These are phyloP conservation scores for Austroboletus eburneus DNA, from an alignment of 768 basidiomycete genomes.

Conservation along the genomic window DNA sequence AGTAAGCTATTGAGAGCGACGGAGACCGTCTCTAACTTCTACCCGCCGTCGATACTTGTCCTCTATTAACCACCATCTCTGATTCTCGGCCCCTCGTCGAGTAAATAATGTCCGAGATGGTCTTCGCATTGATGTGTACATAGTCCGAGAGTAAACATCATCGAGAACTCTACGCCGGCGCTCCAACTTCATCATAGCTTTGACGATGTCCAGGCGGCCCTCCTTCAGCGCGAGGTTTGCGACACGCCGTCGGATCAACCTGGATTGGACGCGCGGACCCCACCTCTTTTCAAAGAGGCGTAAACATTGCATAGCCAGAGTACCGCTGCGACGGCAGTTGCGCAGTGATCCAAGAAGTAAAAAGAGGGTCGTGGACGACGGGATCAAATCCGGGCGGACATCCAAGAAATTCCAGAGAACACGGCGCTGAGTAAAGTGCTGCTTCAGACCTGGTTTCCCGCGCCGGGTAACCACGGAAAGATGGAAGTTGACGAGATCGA, in stretches of 20 bases:
- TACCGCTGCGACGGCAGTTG: slow-evolving; percentile 48
- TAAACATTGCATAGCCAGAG: slow-evolving; percentile 45
- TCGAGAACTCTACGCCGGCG: slow-evolving; percentile 6
- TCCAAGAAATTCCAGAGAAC: slow-evolving; percentile 43
- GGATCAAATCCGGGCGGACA: slow-evolving; percentile 46
- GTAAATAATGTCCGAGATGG: slow-evolving; percentile 22
- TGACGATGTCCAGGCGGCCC: slow-evolving; percentile 50
- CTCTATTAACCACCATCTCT: slow-evolving; percentile 25
- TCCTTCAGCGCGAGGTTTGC: slow-evolving; percentile 60
- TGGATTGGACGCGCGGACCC: slow-evolving; percentile 54
- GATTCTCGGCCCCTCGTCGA: slow-evolving; percentile 29
- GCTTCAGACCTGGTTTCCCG: slow-evolving; percentile 37
- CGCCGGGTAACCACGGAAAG: slow-evolving; percentile 37
- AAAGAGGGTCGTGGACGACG: slow-evolving; percentile 56
- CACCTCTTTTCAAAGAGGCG: slow-evolving; percentile 47
- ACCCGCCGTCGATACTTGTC: slow-evolving; percentile 19
- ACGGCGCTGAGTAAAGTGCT: slow-evolving; percentile 42
- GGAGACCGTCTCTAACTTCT: too few relatives aligned
- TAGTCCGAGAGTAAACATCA: slow-evolving; percentile 6
- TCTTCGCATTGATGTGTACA: slow-evolving; percentile 11
- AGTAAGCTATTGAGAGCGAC: too few relatives aligned
- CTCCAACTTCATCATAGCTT: slow-evolving; percentile 21
- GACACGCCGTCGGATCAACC: slow-evolving; percentile 56
- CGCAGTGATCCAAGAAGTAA: slow-evolving; percentile 53
- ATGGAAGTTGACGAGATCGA: slow-evolving; percentile 47